Evolutionary conservation across 306 rosid species (phyloP).

Genomic region (Fragaria vesca): DNA sequence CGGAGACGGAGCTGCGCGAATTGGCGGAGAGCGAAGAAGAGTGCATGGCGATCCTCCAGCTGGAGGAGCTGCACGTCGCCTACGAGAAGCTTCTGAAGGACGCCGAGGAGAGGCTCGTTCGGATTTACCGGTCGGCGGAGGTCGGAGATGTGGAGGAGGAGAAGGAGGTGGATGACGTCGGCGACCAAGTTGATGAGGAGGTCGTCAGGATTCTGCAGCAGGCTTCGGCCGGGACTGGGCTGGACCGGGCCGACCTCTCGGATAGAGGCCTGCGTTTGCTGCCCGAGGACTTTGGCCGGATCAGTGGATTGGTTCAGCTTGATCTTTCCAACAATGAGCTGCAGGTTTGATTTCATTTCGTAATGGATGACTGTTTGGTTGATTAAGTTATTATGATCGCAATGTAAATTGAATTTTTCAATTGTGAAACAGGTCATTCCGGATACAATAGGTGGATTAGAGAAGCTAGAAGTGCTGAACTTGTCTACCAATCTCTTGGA

Average conservation of each 20-base stretch:
- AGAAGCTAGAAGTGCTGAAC: slow-evolving; percentile 80
- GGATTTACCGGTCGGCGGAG: slow-evolving; percentile 60
- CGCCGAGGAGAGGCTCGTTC: slow-evolving; percentile 66
- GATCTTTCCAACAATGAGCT: slow-evolving; percentile 67
- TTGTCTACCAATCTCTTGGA: slow-evolving; percentile 63
- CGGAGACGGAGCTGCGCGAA: slow-evolving; percentile 50
- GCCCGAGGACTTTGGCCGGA: slow-evolving; percentile 69
- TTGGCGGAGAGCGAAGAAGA: slow-evolving; percentile 56
- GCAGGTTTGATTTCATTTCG: slow-evolving; percentile 34
- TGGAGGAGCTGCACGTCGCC: slow-evolving; percentile 76
- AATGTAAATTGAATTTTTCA: background rate
- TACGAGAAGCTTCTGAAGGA: slow-evolving; percentile 75
- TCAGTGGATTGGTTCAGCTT: slow-evolving; percentile 57
- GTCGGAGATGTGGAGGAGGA: slow-evolving; percentile 10
- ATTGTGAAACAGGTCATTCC: slow-evolving; percentile 55
- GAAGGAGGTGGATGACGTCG: slow-evolving; percentile 5
- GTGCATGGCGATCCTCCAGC: slow-evolving; percentile 53
- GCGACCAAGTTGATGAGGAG: slow-evolving; percentile 55
- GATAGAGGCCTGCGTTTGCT: slow-evolving; percentile 46
- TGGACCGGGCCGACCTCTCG: slow-evolving; percentile 57
- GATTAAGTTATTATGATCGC: background rate
- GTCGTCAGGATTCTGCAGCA: slow-evolving; percentile 66
- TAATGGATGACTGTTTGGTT: background rate
- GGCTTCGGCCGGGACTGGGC: slow-evolving; percentile 35
- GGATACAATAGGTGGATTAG: slow-evolving; percentile 68